A percentile compares a stretch with the other conserved stretches of the same genome.
Conservation (phyloP, 2,329 filamentous ascomycete species). For the Metarhizium rileyi region DNA sequence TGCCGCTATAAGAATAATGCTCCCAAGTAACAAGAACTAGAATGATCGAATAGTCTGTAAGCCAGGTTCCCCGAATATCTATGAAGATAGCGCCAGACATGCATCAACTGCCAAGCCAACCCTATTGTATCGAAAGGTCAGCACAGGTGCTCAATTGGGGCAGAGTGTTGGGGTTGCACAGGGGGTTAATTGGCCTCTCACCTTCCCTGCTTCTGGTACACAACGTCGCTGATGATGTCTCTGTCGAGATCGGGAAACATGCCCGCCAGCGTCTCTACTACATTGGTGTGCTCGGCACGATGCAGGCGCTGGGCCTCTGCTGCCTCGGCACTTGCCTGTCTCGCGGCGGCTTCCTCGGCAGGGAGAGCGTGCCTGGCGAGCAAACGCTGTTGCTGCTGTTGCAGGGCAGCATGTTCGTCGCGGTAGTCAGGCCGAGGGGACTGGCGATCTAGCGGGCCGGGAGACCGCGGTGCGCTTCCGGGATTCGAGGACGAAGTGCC, state of each 20-base stretch:
- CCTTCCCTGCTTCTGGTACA: slow-evolving; percentile 90
- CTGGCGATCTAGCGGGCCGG: slow-evolving; percentile 22
- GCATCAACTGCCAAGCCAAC: slow-evolving; percentile 81
- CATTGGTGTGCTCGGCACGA: slow-evolving; percentile 73
- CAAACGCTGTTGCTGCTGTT: neutral
- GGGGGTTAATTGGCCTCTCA: slow-evolving; percentile 38
- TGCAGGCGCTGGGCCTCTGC: slow-evolving; percentile 81
- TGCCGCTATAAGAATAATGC: neutral
- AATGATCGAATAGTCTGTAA: neutral
- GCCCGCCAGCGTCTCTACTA: slow-evolving; percentile 86
- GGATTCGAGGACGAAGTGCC: slow-evolving; percentile 27
- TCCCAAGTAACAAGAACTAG: neutral
- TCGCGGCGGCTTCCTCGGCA: slow-evolving; percentile 78
- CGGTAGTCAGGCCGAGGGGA: slow-evolving; percentile 19
- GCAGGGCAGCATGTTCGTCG: neutral
- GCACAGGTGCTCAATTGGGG: neutral
- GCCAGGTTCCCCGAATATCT: slow-evolving; percentile 5
- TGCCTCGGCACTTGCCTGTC: slow-evolving; percentile 81
- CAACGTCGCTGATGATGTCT: slow-evolving; percentile 94
- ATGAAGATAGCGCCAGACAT: slow-evolving; percentile 59
- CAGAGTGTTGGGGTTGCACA: neutral
- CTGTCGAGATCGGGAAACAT: slow-evolving; percentile 96
- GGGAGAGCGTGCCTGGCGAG: slow-evolving; percentile 40
- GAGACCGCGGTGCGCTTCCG: slow-evolving; percentile 26
- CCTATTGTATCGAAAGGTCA: slow-evolving; percentile 30